Base-by-base conservation (phyloP, 345 rosid species). In the Camelina sativa region DNA sequence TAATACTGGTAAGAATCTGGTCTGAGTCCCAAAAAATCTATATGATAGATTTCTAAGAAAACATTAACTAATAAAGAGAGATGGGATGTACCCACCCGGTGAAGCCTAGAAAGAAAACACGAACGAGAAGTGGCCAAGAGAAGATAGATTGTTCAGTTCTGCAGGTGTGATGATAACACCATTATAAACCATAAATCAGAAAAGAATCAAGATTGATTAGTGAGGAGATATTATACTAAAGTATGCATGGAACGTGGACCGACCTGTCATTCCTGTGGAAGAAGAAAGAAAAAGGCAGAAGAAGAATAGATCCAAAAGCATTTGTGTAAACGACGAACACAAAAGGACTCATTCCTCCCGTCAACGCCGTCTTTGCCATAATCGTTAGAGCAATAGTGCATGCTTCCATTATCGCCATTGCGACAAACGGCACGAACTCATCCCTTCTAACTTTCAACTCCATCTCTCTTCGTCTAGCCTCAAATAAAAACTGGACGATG, bases 341-440 rank as follows among this genome's bases (percentile, higher is more conserved):
- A 62, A 84, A 92, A 66, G 92, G 96, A 61, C 90, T 92, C 85
- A 86, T 67, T n/a, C 98, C 96, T 60, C 81, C 75, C 6, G 85
- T 75, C 62, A 92, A 68, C 35, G 81, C 86, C 1, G 90, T 83
- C 75, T 87, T 89, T 0, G 90, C 88, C 86, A 89, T 13, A 20
- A 89, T 88, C 1, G 96, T 92, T 15, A 92, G 69, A 67, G 77
- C 93, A 35, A 88, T 84, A 15, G 96, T 86, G 79, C 88, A 82
- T 20, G 88, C 96, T n/a, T 92, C 92, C 87, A 86, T 81, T 64
- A 80, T 65, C 76, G 87, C 83, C 97, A 90, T 90, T 79, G 79
- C 76, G 34, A 73, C 34, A 68, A 84, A 88, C 35, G 91, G 88
- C 70, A 55, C 75, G 11, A 68, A 81, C 59, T 80, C 87, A 20